Evolutionary conservation across 495 filamentous ascomycete genomes (phyloP), one percentile per base, ranked within the genome.

Genomic region (Hamigera avellanea): DNA sequence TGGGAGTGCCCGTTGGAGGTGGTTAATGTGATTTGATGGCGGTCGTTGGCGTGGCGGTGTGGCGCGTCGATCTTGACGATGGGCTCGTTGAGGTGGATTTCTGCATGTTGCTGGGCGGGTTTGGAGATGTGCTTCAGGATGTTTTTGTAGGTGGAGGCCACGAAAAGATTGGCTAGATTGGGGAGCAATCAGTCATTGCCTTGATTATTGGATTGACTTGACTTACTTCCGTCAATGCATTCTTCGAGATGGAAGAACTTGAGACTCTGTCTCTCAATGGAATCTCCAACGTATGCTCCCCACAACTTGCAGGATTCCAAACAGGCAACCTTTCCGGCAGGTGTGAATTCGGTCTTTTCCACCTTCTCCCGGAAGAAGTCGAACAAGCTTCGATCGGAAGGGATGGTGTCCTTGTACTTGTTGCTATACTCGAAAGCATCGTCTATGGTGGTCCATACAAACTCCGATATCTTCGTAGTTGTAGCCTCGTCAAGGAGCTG

Each of bases 171-270:
- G 45, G 85, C 89, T 91, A 35, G 19, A 45, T 33, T 9, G 21
- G 21, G 21, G 21, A 4, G 21, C 5, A 23, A 9, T 23, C 21
- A 23, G 21, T 23, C 21, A 23, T 5, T 23, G 21, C 21, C 5
- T 9, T n/a, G n/a, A n/a, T n/a, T n/a, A n/a, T n/a, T n/a, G n/a
- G n/a, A n/a, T n/a, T n/a, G n/a, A n/a, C n/a, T 23, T 9, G 26
- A 67, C 76, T 53, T 55, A 83, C 84, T 80, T 32, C 87, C 88
- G 49, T 93, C 88, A 48, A 95, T 78, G 40, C 81, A 87, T 59
- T 95, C 86, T 57, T 98, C 91, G n/a, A 98, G 52, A 70, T 80
- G 89, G 48, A 95, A 93, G 59, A 86, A 94, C 52, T 81, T 91
- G 37, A 98, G 51, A 56, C 86, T 93, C 49, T 98, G 91, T 29